These are phyloP conservation scores for Cyberlindnera xylosilytica DNA, from an alignment of 805 yeast genomes.

Conservation along the genomic window DNA sequence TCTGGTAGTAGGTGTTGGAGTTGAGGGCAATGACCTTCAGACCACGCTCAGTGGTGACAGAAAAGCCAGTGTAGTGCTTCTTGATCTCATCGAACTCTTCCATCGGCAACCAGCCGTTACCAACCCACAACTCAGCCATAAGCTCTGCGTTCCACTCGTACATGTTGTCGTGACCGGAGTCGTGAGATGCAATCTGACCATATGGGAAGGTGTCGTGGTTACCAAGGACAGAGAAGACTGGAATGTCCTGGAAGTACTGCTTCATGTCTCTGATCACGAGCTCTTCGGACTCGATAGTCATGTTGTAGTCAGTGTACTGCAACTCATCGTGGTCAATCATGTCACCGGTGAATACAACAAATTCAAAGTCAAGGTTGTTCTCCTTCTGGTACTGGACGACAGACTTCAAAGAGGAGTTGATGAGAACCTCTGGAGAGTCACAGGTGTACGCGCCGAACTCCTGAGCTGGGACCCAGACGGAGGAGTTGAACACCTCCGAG, in stretches of 20 bases:
- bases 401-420: slow-evolving; percentile 54
- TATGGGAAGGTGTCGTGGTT: slow-evolving; percentile 72
- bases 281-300: slow-evolving; percentile 52
- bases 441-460: slow-evolving; percentile 61
- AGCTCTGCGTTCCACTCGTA: slow-evolving; percentile 47
- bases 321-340: slow-evolving; percentile 64
- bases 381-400: slow-evolving; percentile 34
- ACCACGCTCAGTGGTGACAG: slow-evolving; percentile 52
- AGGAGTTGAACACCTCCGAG: slow-evolving; percentile 31
- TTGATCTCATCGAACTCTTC: slow-evolving; percentile 17
- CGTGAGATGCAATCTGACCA: slow-evolving; percentile 58
- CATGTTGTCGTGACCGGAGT: slow-evolving; percentile 41
- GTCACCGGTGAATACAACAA: slow-evolving; percentile 71
- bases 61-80: slow-evolving; percentile 59
- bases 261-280: slow-evolving; percentile 52
- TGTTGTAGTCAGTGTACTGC: slow-evolving; percentile 43
- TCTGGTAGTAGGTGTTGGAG: slow-evolving; percentile 64
- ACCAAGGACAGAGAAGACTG: slow-evolving; percentile 62
- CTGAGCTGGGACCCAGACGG: slow-evolving; percentile 50
- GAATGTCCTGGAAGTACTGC: slow-evolving; percentile 42
- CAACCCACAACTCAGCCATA: slow-evolving; percentile 47
- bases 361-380: slow-evolving; percentile 44
- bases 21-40: slow-evolving; percentile 60
- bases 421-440: slow-evolving; percentile 61
- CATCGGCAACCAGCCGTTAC: slow-evolving; percentile 39